Evolutionary conservation across 2,329 filamentous ascomycete species (phyloP).

Genomic region (Colletotrichum tropicicola): DNA sequence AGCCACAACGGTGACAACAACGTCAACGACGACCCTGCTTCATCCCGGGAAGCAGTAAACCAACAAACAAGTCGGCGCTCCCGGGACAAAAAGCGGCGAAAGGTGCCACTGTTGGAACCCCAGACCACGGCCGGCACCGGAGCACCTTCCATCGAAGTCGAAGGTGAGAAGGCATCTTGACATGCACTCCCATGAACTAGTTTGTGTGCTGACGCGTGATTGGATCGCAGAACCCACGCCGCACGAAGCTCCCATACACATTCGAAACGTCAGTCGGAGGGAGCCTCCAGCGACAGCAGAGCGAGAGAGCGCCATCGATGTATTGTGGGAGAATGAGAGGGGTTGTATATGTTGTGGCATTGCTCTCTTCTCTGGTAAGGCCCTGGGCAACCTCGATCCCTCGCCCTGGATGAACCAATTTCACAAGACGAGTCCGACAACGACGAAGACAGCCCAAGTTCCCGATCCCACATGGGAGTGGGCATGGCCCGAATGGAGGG

Average conservation of each 20-base stretch:
- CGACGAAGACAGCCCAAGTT: slow-evolving; percentile 86
- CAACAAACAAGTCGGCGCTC: neutral
- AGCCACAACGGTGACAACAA: neutral
- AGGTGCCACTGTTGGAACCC: neutral
- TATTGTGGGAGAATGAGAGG: slow-evolving; percentile 95
- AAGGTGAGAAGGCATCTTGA: slow-evolving; percentile 16
- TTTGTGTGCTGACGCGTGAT: too few relatives aligned
- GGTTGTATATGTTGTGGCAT: slow-evolving; percentile 90
- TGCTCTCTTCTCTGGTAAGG: slow-evolving; percentile 87
- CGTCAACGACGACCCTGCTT: neutral
- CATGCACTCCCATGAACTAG: too few relatives aligned
- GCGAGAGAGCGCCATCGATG: slow-evolving; percentile 74
- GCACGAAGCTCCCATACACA: neutral
- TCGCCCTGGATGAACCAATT: slow-evolving; percentile 83
- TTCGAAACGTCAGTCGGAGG: neutral
- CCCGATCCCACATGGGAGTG: slow-evolving; percentile 97
- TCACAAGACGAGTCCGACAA: slow-evolving; percentile 67
- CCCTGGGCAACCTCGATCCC: slow-evolving; percentile 87
- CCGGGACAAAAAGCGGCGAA: neutral
- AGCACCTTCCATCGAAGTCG: slow-evolving; percentile 30
- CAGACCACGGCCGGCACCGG: neutral
- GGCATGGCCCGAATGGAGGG: slow-evolving; percentile 74
- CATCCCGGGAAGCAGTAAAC: neutral
- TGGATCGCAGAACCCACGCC: slow-evolving; percentile 21
- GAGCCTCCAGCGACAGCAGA: slow-evolving; percentile 28